phyloP scores from a whole-genome alignment of 345 rosid genomes.

The Arabidopsis arenosa region DNA sequence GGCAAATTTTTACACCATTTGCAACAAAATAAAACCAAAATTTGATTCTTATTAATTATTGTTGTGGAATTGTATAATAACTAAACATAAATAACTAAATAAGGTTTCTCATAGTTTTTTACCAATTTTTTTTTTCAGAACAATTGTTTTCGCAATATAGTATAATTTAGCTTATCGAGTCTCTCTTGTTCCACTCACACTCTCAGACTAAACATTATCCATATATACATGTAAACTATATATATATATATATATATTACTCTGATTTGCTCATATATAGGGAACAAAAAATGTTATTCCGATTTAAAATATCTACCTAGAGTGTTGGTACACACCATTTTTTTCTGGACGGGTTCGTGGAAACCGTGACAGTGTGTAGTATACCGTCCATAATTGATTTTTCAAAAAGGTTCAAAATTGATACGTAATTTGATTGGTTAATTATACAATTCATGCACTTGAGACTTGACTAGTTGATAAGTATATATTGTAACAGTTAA shows the following conservation, averaged over 20 bases:
- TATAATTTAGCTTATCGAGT: not conserved
- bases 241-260: too few relatives aligned
- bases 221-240: too few relatives aligned
- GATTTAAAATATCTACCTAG: not conserved
- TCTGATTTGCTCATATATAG: too few relatives aligned
- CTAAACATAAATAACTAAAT: not conserved
- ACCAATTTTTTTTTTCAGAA: too few relatives aligned
- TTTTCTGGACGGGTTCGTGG: not conserved
- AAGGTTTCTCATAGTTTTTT: not conserved
- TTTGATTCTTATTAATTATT: not conserved
- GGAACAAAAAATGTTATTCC: too few relatives aligned
- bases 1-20: not conserved
- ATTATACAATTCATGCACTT: not conserved
- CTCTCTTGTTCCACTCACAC: not conserved
- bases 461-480: constrained; percentile 22
- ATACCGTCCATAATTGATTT: constrained; percentile 13
- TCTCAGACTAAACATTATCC: not conserved
- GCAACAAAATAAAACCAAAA: not conserved
- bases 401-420: constrained; percentile 1
- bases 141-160: not conserved
- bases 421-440: constrained; percentile 10
- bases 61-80: not conserved
- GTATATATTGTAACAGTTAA: not conserved
- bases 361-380: not conserved
- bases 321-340: not conserved